A percentile compares a stretch with the other conserved stretches of the same genome.
Conservation (phyloP, 2,329 filamentous ascomycete genomes). For the Aureobasidium melanogenum region DNA sequence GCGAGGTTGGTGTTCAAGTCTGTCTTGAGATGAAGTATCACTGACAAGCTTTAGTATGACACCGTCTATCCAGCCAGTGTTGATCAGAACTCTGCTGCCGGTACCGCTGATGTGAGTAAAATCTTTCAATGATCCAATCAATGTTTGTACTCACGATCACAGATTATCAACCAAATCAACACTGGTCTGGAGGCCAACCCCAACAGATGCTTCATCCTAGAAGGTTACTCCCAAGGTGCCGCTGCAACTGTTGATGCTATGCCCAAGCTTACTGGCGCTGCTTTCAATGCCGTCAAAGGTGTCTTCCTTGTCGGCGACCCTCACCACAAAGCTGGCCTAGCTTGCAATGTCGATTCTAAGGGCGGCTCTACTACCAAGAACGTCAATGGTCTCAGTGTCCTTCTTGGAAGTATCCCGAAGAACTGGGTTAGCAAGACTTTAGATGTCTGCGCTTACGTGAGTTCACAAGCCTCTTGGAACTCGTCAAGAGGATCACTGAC, state of each 20-base stretch:
- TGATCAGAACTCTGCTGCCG: slow-evolving; percentile 22
- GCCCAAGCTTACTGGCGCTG: slow-evolving; percentile 23
- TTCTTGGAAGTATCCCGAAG: slow-evolving; percentile 17
- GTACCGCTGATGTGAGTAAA: slow-evolving; percentile 21
- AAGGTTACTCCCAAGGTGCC: slow-evolving; percentile 31
- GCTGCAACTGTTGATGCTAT: slow-evolving; percentile 28
- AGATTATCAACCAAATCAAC: slow-evolving; percentile 27
- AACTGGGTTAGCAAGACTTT: slow-evolving; percentile 29
- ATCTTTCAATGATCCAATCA: not conserved
- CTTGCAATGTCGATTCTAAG: slow-evolving; percentile 29
- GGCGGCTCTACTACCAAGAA: slow-evolving; percentile 26
- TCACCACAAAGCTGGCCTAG: slow-evolving; percentile 24
- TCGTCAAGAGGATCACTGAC: not conserved
- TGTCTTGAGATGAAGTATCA: not conserved
- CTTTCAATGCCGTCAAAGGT: slow-evolving; percentile 28
- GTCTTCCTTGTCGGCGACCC: slow-evolving; percentile 30
- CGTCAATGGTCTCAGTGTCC: slow-evolving; percentile 21
- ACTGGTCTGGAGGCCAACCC: slow-evolving; percentile 20
- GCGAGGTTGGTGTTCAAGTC: slow-evolving; percentile 11
- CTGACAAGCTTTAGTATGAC: slow-evolving; percentile 19
- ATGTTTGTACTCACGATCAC: not conserved
- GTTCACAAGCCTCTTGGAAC: slow-evolving; percentile 1
- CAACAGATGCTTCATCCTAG: slow-evolving; percentile 28
- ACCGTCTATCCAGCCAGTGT: slow-evolving; percentile 26
- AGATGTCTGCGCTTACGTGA: slow-evolving; percentile 29